These are phyloP conservation scores for Ophiostoma ulmi DNA, from an alignment of 2,329 filamentous ascomycete genomes.

Conservation along the genomic window DNA sequence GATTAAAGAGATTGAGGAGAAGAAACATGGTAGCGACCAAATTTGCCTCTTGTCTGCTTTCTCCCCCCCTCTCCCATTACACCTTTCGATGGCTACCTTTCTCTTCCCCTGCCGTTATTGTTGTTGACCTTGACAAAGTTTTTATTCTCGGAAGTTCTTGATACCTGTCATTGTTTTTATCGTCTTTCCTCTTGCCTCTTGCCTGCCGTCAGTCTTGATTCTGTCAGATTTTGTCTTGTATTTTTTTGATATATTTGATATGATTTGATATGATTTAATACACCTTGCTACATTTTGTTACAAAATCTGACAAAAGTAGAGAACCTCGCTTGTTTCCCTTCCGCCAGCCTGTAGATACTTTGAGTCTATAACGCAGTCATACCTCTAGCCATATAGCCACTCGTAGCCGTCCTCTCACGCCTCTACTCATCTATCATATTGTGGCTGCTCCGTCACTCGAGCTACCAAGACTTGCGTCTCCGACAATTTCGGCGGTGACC, in stretches of 20 bases:
- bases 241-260: background rate
- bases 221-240: background rate
- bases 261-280: background rate
- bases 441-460: conserved; percentile 17
- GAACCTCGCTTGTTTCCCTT: conserved; percentile 2
- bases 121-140: conserved; percentile 4
- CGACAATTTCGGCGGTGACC: conserved; percentile 25
- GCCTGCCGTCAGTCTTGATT: background rate
- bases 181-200: background rate
- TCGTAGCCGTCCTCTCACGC: background rate
- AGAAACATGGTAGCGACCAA: background rate
- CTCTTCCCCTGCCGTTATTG: background rate
- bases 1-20: background rate
- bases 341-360: background rate
- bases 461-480: background rate
- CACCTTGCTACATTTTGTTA: background rate
- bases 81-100: background rate
- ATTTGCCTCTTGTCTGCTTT: background rate
- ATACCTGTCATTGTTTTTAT: background rate
- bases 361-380: no score
- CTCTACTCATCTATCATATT: conserved; percentile 23
- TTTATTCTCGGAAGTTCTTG: background rate
- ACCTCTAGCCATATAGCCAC: background rate
- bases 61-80: background rate
- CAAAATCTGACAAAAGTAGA: background rate